A percentile compares a stretch with the other conserved stretches of the same genome.
These are phyloP conservation scores for Tricharina praecox DNA, from an alignment of 495 filamentous ascomycete species.

Conservation along the genomic window DNA sequence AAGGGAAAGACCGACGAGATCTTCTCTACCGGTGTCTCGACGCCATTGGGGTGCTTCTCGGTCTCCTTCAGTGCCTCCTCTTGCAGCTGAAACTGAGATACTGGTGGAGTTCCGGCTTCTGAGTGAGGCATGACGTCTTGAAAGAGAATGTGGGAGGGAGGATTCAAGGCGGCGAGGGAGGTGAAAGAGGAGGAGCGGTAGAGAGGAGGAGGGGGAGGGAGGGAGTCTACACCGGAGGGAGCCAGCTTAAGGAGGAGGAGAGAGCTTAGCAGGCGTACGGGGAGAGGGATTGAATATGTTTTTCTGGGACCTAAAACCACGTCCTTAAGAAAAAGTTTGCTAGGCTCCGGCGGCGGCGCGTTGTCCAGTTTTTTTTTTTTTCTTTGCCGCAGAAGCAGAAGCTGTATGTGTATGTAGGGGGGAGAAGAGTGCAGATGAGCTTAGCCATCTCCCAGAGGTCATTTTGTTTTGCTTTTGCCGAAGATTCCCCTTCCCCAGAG, in stretches of 20 bases:
- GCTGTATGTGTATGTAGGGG: too few species aligned
- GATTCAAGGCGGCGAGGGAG: slow-evolving; percentile 2
- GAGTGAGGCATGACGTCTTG: background rate
- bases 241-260: background rate
- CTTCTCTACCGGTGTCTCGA: slow-evolving; percentile 23
- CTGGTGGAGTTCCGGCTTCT: background rate
- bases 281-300: background rate
- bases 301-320: too few species aligned
- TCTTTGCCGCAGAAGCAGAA: too few species aligned
- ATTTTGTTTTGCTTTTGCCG: background rate
- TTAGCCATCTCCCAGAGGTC: too few species aligned
- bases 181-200: slow-evolving; percentile 5
- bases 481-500: background rate
- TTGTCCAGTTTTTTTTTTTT: background rate
- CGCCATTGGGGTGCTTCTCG: slow-evolving; percentile 6
- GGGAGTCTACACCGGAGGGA: background rate
- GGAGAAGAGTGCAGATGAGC: too few species aligned
- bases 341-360: too few species aligned
- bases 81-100: slow-evolving; percentile 13
- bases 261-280: background rate
- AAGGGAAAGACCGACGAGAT: slow-evolving; percentile 45
- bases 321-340: too few species aligned
- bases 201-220: background rate
- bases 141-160: slow-evolving; percentile 3
- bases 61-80: slow-evolving; percentile 14